Evolutionary conservation across 2,329 filamentous ascomycete genomes (phyloP).

Genomic region (Colletotrichum liriopes): DNA sequence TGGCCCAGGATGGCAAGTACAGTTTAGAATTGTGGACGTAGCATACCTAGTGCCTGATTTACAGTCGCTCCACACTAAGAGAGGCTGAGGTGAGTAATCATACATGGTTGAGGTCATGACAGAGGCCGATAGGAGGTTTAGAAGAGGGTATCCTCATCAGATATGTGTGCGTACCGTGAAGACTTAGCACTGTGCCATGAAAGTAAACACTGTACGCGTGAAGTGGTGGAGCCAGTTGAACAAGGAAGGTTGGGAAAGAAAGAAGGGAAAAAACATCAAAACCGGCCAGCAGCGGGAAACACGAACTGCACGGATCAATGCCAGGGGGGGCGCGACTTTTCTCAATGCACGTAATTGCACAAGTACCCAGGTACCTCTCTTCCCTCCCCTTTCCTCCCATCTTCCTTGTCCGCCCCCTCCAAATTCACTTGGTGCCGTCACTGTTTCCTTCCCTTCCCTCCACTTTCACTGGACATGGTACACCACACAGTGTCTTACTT

Average conservation of each 20-base stretch:
- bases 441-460: conserved; percentile 9
- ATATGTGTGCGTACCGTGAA: neutral
- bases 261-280: conserved; percentile 2
- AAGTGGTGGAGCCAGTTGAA: conserved; percentile 8
- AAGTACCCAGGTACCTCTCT: conserved; percentile 5
- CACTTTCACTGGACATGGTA: neutral
- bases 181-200: neutral
- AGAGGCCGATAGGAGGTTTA: neutral
- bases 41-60: neutral
- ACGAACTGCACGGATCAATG: conserved; percentile 3
- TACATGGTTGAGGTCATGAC: neutral
- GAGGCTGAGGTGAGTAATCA: neutral
- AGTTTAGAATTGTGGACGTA: neutral
- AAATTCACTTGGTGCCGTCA: conserved; percentile 10
- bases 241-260: conserved; percentile 10
- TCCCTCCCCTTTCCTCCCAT: neutral
- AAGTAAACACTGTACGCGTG: conserved; percentile 21
- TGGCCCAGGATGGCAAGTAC: neutral
- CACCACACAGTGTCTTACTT: conserved; percentile 27
- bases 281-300: neutral
- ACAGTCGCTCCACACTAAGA: neutral
- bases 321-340: conserved; percentile 8
- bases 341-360: neutral
- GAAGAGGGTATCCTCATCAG: neutral
- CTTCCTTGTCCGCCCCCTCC: neutral